Percentiles rank a stretch among this genome's conserved stretches.
Evolutionary conservation across 164 flowering plant species (phyloP).

Genomic region (Vitis cinerea): DNA sequence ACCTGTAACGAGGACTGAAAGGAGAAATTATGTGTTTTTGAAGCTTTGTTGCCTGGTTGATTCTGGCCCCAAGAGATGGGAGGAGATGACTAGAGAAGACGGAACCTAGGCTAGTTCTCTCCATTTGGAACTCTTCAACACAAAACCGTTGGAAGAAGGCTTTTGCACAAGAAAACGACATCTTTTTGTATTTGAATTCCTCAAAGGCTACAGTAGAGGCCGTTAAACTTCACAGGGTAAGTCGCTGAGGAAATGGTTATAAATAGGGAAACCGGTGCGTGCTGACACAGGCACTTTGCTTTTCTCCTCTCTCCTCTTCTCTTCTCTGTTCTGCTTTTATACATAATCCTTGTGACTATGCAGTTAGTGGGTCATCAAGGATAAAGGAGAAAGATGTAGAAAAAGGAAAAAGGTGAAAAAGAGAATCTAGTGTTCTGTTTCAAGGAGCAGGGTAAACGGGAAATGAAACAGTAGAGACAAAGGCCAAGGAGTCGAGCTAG

Average conservation of each 20-base stretch:
- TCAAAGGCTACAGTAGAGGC: constrained; percentile 14
- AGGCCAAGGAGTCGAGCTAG: neutral
- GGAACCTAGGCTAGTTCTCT: constrained; percentile 26
- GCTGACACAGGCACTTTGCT: constrained; percentile 19
- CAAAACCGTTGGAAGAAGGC: constrained; percentile 57
- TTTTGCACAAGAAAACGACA: constrained; percentile 51
- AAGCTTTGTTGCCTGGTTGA: constrained; percentile 62
- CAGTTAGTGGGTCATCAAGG: constrained; percentile 9
- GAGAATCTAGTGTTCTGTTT: constrained; percentile 12
- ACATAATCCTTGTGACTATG: neutral
- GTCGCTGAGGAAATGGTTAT: constrained; percentile 18
- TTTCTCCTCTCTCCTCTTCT: neutral
- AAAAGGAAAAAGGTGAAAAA: constrained; percentile 11
- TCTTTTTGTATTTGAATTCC: constrained; percentile 21
- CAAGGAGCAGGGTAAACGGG: constrained; percentile 11
- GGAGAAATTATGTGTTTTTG: constrained; percentile 74
- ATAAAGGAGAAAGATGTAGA: neutral
- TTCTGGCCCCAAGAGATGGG: constrained; percentile 90
- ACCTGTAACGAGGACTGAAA: constrained; percentile 78
- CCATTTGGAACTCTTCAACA: constrained; percentile 45
- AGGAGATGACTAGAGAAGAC: constrained; percentile 69
- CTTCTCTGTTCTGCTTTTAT: too few relatives aligned
- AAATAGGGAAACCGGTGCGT: constrained; percentile 22
- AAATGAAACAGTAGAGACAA: neutral
- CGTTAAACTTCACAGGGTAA: constrained; percentile 20